Base-by-base conservation (phyloP, 192 early-diverging fungal species). In the Podila clonocystis region DNA sequence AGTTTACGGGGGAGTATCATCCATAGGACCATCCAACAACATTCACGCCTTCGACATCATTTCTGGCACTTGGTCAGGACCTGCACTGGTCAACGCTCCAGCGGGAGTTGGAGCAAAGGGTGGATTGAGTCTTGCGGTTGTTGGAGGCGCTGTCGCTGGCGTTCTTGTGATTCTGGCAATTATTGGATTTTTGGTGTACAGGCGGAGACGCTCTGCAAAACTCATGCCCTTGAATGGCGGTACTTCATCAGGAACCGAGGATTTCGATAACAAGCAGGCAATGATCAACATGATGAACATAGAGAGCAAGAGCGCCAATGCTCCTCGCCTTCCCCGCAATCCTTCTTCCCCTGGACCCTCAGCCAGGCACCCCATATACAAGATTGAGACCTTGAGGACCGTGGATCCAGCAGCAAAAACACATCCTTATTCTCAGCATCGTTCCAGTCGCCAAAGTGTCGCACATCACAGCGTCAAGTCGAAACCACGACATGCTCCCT, bases 21-120 rank as follows among this genome's bases (percentile, higher is more conserved):
- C 50, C 13, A 30, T 4, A 11, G 63, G 41, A 20, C 33, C 52
- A 4, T 30, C 65, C 45, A 79, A 79, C 50, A 22, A 36, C 4
- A 38, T 80, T 9, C 70, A 73, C 58, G 26, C 64, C 7, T 80
- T 69, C 45, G 70, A 80, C 22, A 65, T 80, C 9, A 80, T 80
- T 34, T 63, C 77, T 9, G 77, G 77, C 17, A 69, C 55, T 30
- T 80, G 77, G 77, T 65, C 70, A 33, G 77, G 77, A 9, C 70
- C 77, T 9, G 38, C 31, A 8, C 71, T 80, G 20, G 62, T 72
- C 12, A 61, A 72, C 36, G 65, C 77, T 15, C 19, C 41, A 13
- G 17, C 15, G 5, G 15, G 9, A n/a, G 5, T 52, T 5, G 9
- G 26, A 0, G n/a, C 2, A 7, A 7, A 24, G 13, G 5, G 15